Evolutionary conservation across 2,329 filamentous ascomycete species (phyloP).

Genomic region (Beauveria caledonica): DNA sequence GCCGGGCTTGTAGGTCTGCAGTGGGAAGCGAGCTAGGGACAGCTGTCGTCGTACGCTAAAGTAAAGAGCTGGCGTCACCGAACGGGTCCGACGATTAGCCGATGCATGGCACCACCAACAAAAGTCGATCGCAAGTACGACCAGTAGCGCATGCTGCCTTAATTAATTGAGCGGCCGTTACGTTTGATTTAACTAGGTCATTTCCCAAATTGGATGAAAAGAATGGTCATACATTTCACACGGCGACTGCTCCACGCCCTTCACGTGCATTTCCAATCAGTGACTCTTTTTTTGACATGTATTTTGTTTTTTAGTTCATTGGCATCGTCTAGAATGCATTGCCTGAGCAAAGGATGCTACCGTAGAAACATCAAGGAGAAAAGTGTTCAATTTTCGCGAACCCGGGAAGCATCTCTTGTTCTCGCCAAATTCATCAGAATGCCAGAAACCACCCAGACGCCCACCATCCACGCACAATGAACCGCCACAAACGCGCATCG

Average conservation of each 20-base stretch:
- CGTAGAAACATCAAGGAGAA: conserved; percentile 28
- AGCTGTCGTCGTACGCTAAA: not conserved
- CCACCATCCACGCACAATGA: conserved; percentile 27
- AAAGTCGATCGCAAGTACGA: not conserved
- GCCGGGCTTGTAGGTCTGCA: not conserved
- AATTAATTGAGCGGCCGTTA: not conserved
- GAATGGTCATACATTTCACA: too few species aligned
- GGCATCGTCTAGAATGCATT: conserved; percentile 31
- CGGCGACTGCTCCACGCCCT: too few species aligned
- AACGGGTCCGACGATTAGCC: not conserved
- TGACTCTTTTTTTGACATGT: not conserved
- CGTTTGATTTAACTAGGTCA: not conserved
- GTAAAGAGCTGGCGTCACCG: not conserved
- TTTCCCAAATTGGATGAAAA: not conserved
- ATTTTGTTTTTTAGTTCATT: conserved; percentile 13
- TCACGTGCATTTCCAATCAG: not conserved
- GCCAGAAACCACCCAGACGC: conserved; percentile 35
- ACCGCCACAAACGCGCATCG: conserved; percentile 20
- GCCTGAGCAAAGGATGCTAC: conserved; percentile 32
- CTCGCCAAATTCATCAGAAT: conserved; percentile 30
- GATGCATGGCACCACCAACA: not conserved
- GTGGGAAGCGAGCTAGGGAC: conserved; percentile 5
- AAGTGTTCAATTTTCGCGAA: conserved; percentile 20
- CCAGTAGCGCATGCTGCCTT: not conserved
- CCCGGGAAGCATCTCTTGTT: conserved; percentile 24